Conservation (phyloP, 2,329 filamentous ascomycete species). For the Lachnellula hyalina region DNA sequence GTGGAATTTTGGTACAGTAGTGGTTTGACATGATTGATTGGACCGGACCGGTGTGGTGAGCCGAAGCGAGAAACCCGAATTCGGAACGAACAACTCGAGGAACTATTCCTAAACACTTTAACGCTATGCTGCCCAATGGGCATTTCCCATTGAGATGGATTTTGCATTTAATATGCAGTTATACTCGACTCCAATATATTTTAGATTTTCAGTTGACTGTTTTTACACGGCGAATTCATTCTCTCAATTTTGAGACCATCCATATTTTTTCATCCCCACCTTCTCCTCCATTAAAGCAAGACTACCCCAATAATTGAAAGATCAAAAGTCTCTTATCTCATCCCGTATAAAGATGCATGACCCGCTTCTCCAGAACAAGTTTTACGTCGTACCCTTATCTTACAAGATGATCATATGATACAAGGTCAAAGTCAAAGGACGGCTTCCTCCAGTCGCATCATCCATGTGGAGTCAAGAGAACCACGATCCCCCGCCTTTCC, state of each 20-base stretch:
- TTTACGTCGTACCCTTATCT: not conserved
- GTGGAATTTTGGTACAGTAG: not conserved
- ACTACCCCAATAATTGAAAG: too few relatives aligned
- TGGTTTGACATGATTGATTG: not conserved
- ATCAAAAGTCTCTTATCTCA: not conserved
- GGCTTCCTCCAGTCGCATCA: not conserved
- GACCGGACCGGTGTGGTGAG: not conserved
- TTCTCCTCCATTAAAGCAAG: too few relatives aligned
- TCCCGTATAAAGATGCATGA: not conserved
- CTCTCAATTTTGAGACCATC: too few relatives aligned
- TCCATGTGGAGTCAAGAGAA: constrained; percentile 17
- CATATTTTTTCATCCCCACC: too few relatives aligned
- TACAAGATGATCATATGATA: not conserved
- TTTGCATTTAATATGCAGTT: too few relatives aligned
- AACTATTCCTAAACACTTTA: not conserved
- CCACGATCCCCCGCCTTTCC: constrained; percentile 30
- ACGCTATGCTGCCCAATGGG: too few relatives aligned
- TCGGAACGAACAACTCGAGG: not conserved
- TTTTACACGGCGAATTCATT: too few relatives aligned
- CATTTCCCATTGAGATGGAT: too few relatives aligned
- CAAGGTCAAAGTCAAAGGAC: not conserved
- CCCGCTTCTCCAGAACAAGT: not conserved
- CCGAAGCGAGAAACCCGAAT: constrained; percentile 1
- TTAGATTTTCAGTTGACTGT: too few relatives aligned
- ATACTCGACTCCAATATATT: too few relatives aligned